Evolutionary conservation across 2,329 filamentous ascomycete genomes (phyloP), one percentile per base, ranked within the genome.

Genomic region (Corinectria fuckeliana): DNA sequence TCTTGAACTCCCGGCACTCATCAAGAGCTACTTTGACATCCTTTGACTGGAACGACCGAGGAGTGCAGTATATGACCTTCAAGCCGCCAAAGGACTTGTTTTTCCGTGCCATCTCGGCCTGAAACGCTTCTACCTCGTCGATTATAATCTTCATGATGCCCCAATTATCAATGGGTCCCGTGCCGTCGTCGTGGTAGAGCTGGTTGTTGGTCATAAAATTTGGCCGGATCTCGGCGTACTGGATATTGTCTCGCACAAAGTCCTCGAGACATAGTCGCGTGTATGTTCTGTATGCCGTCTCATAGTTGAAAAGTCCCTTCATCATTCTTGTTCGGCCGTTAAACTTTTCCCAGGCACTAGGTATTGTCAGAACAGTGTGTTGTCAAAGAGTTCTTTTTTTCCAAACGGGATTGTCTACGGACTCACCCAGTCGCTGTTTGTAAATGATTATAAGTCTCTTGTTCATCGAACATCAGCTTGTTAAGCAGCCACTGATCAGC

Each of bases 31-130:
- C 68, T 45, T 77, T 70, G 56, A 91, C 85, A 48, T 77, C 69
- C 0, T 71, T 51, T 3, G 75, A 78, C 0, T 75, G 66, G 48
- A 90, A 88, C 0, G 85, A 87, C 5, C 88, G 79, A 1, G 88
- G 88, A 1, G 87, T 88, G 73, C 88, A 90, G 72, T 91, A 91
- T 32, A 91, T 89, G 61, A 91, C 84, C 73, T 90, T 91, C 62
- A 91, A 77, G 0, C 88, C 88, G 16, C 84, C 84, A 65, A 91
- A 88, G 50, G 80, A 79, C 14, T 77, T 58, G 11, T 64, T 64
- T 23, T 63, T 28, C 8, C 47, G 25, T 0, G 73, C 64, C 21
- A 71, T 70, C 2, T 78, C 58, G 0, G 56, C 61, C 58, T 80
- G 73, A 34, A 88, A 89, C 0, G 69, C 71, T 4, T 76, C 60